Base-by-base conservation (phyloP, 352 stramenopile species). In the Pythium volutum region DNA sequence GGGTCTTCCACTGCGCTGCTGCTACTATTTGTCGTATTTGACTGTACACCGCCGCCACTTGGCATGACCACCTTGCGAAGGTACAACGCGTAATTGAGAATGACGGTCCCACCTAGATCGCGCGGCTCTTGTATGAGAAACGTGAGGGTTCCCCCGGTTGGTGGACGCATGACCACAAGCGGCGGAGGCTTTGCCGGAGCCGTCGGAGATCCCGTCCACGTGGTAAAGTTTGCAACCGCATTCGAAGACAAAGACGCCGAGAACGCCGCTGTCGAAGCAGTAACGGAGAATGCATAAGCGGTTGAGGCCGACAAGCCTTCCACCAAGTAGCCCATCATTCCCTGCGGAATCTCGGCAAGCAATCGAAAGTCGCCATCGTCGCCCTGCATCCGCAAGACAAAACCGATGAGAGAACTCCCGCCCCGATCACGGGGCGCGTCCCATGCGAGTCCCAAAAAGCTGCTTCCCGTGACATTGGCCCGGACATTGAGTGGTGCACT, bases 81-180 rank as follows among this genome's bases (percentile, higher is more conserved):
- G 43, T 79, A 85, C 23, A 89, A 47, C 1, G 59, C 38, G 29
- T 64, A 80, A n/a, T 70, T 41, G 2, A 54, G 60, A 39, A 84
- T 64, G 0, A 59, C 43, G 14, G 73, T 67, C 1, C 78, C 76
- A 14, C 78, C 80, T 1, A 69, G 72, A 27, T 86, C 64, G 7
- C 14, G 11, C 0, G 76, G 69, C 8, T 51, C 38, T 9, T 18
- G 43, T 27, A 88, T 63, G n/a, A 59, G 55, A 31, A 89, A 59
- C 23, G 55, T 60, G 9, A 89, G 47, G 15, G 74, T 62, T 7
- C 80, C 80, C 15, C 61, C 72, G 9, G 62, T 62, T 7, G 53
- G 33, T 33, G 8, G 52, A 5, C 29, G 34, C 20, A 64, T 27
- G 2, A 63, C 15, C 11, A 23, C 12, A 34, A 53, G 58, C 0